A percentile compares a stretch with the other conserved stretches of the same genome.
Conservation (phyloP, 306 rosid genomes). For the Medicago ruthenica region DNA sequence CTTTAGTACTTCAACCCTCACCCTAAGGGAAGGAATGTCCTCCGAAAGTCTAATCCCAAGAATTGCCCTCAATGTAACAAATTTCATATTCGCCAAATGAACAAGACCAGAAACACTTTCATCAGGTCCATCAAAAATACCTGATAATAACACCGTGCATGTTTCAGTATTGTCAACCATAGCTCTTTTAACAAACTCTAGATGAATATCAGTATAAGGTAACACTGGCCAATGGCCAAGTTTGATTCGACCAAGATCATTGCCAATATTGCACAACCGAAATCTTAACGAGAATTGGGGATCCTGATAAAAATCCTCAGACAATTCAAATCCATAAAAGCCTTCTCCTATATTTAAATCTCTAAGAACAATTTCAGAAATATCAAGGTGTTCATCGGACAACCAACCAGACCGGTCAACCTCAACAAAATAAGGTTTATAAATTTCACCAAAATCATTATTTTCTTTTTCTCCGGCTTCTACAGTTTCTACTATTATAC, state of each 20-base stretch:
- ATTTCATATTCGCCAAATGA: conserved; percentile 83
- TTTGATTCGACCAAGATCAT: conserved; percentile 65
- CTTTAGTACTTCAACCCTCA: conserved; percentile 78
- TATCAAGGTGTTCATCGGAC: conserved; percentile 70
- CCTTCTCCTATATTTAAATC: conserved; percentile 62
- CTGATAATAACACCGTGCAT: conserved; percentile 70
- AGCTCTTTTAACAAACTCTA: conserved; percentile 65
- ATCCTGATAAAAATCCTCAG: conserved; percentile 53
- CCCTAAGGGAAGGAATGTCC: conserved; percentile 58
- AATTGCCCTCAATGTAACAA: conserved; percentile 72
- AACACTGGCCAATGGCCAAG: conserved; percentile 90
- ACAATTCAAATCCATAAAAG: conserved; percentile 55
- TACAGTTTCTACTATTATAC: conserved; percentile 47
- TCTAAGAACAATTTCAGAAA: conserved; percentile 78
- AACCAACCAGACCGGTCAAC: conserved; percentile 67
- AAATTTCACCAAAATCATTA: conserved; percentile 44
- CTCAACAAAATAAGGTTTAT: conserved; percentile 71
- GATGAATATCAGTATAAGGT: conserved; percentile 63
- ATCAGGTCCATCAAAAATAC: conserved; percentile 84
- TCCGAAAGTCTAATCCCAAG: conserved; percentile 53
- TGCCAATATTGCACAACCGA: conserved; percentile 59
- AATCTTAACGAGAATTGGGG: conserved; percentile 67
- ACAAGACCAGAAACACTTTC: conserved; percentile 83
- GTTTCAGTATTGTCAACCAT: conserved; percentile 42
- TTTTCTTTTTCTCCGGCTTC: conserved; percentile 50